A percentile compares a stretch with the other conserved stretches of the same genome.
phyloP scores from a whole-genome alignment of 768 basidiomycete genomes.

The Tricholoma flavovirens region DNA sequence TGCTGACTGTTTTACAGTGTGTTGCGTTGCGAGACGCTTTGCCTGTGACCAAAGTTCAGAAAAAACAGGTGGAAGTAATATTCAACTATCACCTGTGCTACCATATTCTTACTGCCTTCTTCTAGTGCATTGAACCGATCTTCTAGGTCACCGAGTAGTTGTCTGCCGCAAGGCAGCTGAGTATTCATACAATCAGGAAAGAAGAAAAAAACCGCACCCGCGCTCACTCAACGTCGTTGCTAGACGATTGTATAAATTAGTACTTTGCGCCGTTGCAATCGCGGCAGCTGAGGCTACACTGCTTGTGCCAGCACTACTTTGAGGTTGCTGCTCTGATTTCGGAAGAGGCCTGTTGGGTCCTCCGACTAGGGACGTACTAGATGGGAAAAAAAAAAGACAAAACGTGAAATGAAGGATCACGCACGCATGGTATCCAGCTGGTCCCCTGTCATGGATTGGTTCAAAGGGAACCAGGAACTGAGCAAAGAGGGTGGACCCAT shows the following conservation, averaged over 20 bases:
- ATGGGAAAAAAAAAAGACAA: neutral
- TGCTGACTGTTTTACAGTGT: slow-evolving; percentile 45
- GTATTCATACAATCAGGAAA: neutral
- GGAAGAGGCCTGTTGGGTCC: slow-evolving; percentile 59
- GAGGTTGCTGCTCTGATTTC: slow-evolving; percentile 18
- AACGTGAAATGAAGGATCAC: slow-evolving; percentile 15
- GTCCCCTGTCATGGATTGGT: slow-evolving; percentile 46
- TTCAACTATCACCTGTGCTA: slow-evolving; percentile 37
- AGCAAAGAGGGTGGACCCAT: slow-evolving; percentile 48
- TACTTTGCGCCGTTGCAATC: slow-evolving; percentile 24
- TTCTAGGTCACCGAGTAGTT: slow-evolving; percentile 56
- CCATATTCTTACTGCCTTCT: slow-evolving; percentile 61
- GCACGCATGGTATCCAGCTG: slow-evolving; percentile 56
- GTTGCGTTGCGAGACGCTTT: slow-evolving; percentile 45
- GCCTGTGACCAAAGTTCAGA: slow-evolving; percentile 34
- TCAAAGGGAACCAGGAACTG: slow-evolving; percentile 51
- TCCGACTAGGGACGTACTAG: slow-evolving; percentile 42
- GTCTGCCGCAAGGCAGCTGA: slow-evolving; percentile 32
- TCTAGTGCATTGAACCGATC: slow-evolving; percentile 61
- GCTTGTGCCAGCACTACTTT: slow-evolving; percentile 1
- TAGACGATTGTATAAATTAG: slow-evolving; percentile 39
- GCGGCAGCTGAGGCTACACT: slow-evolving; percentile 11
- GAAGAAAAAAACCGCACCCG: slow-evolving; percentile 39
- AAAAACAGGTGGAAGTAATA: neutral
- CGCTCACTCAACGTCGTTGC: slow-evolving; percentile 55